phyloP scores from a whole-genome alignment of 2,329 filamentous ascomycete genomes.

The Lasiodiplodia citricola region DNA sequence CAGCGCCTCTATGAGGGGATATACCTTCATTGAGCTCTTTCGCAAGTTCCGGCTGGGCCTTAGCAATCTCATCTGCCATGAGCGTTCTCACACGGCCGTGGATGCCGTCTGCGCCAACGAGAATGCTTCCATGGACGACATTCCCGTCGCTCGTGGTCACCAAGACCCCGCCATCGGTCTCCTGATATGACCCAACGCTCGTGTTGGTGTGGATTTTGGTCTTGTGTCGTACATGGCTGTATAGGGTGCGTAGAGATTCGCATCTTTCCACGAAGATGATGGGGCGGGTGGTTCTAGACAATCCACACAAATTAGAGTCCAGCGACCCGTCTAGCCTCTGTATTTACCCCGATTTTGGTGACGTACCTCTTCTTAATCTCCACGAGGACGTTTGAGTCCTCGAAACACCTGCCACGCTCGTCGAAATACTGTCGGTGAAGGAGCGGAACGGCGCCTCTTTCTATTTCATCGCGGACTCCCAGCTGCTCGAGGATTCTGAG shows the following conservation, averaged over 20 bases:
- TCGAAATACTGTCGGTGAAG: not conserved
- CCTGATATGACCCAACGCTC: not conserved
- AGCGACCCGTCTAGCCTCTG: not conserved
- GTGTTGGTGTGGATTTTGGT: not conserved
- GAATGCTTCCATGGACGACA: constrained; percentile 11
- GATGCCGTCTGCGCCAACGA: constrained; percentile 27
- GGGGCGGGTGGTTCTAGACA: not conserved
- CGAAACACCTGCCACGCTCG: not conserved
- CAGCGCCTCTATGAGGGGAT: not conserved
- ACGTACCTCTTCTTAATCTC: not conserved
- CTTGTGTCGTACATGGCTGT: not conserved
- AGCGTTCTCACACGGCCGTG: not conserved
- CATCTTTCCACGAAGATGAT: not conserved
- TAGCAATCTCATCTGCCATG: not conserved
- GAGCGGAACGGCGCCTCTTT: not conserved
- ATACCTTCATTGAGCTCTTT: not conserved
- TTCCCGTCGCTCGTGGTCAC: constrained; percentile 18
- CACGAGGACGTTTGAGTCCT: not conserved
- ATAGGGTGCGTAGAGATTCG: not conserved
- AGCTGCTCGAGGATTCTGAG: constrained; percentile 35
- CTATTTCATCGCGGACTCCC: constrained; percentile 21
- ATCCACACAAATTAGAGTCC: too few relatives aligned
- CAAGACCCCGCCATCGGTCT: not conserved
- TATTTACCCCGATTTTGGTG: not conserved
- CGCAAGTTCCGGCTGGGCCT: not conserved